These are phyloP conservation scores for Ustilago sp. DNA, from an alignment of 1,284 basidiomycete species.

Conservation along the genomic window DNA sequence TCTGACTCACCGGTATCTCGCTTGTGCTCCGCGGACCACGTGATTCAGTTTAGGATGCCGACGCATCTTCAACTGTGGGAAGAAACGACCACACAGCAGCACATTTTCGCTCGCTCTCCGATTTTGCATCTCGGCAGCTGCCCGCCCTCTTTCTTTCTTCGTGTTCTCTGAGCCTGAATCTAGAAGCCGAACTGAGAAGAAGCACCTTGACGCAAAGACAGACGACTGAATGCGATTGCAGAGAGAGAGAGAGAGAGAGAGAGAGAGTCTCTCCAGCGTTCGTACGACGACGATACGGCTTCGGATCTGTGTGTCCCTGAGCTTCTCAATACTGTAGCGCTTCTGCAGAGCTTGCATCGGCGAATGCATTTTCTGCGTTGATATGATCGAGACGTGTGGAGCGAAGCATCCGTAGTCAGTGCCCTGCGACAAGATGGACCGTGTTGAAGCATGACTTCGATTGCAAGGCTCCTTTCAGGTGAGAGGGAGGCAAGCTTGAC, in stretches of 20 bases:
- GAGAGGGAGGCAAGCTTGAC: neutral
- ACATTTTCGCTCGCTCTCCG: neutral
- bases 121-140: neutral
- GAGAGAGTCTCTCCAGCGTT: no score
- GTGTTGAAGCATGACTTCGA: no score
- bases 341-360: conserved; percentile 10
- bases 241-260: neutral
- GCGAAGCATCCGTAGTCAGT: no score
- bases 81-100: neutral
- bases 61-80: no score
- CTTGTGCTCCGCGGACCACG: no score
- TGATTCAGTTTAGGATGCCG: no score
- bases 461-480: neutral
- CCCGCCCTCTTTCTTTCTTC: neutral
- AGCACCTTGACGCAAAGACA: neutral
- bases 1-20: no score
- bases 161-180: conserved; percentile 6
- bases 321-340: neutral
- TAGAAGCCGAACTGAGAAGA: conserved; percentile 3
- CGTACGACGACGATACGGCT: neutral
- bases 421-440: no score
- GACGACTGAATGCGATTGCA: neutral
- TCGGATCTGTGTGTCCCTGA: neutral
- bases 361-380: neutral
- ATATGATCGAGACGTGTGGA: no score